Evolutionary conservation across 2,329 filamentous ascomycete species (phyloP).

Genomic region (Coniosporium tulheliwenetii): DNA sequence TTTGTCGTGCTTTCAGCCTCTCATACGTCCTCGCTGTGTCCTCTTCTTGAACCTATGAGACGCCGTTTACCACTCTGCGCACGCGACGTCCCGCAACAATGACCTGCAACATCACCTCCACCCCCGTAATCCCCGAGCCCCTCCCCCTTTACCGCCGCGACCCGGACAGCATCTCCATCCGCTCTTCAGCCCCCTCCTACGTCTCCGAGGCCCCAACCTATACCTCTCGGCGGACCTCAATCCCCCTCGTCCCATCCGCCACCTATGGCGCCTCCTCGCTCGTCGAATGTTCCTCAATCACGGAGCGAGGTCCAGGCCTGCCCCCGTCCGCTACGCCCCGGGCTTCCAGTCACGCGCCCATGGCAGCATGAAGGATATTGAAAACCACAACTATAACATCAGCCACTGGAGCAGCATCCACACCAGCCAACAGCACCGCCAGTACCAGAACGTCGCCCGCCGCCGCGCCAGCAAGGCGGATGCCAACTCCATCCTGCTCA

Average conservation of each 20-base stretch:
- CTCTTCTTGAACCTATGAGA: too few relatives aligned
- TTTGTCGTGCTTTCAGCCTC: too few relatives aligned
- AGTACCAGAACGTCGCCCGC: conserved; percentile 49
- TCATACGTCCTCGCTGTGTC: too few relatives aligned
- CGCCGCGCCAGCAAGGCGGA: conserved; percentile 34
- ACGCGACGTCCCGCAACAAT: background rate
- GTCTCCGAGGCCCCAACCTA: conserved; percentile 50
- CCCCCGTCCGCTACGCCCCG: conserved; percentile 11
- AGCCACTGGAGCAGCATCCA: conserved; percentile 42
- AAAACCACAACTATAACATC: conserved; percentile 31
- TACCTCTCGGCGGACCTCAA: conserved; percentile 33
- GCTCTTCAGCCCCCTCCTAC: conserved; percentile 53
- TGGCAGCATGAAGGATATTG: conserved; percentile 8
- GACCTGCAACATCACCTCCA: conserved; percentile 7
- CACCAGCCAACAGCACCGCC: conserved; percentile 39
- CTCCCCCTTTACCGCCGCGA: conserved; percentile 26
- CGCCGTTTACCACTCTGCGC: too few relatives aligned
- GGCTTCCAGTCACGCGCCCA: conserved; percentile 10
- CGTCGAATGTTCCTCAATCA: conserved; percentile 4
- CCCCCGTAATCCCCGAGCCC: conserved; percentile 11
- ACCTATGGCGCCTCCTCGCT: conserved; percentile 3
- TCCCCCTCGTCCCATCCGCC: conserved; percentile 2
- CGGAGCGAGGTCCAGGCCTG: conserved; percentile 5
- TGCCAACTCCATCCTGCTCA: conserved; percentile 17
- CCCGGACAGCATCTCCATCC: conserved; percentile 52